Percentiles rank a stretch among this genome's conserved stretches.
Conservation (phyloP, 148 eudicot species). For the Heliamphora exappendiculata region DNA sequence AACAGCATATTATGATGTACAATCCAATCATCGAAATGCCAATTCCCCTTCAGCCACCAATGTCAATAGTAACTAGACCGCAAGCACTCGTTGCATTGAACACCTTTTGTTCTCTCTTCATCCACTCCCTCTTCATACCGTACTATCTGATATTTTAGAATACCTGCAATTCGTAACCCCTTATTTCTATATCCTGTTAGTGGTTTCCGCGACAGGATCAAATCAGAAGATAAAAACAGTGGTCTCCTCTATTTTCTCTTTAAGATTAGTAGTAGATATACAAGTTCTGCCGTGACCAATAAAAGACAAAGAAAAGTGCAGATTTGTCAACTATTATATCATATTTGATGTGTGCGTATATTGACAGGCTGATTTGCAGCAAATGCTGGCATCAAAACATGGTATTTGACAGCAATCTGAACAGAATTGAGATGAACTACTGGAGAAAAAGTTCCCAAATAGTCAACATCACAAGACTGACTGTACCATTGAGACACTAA, state of each 20-base stretch:
- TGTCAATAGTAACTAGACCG: not conserved
- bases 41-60: not conserved
- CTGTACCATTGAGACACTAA: too few species aligned
- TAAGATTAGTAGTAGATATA: too few species aligned
- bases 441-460: too few species aligned
- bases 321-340: not conserved
- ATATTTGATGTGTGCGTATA: not conserved
- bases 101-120: not conserved
- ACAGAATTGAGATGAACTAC: too few species aligned
- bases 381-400: too few species aligned
- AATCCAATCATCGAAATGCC: not conserved
- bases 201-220: not conserved
- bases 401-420: too few species aligned
- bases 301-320: too few species aligned
- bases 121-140: not conserved
- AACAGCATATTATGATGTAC: not conserved
- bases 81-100: too few species aligned
- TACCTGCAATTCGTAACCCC: too few species aligned
- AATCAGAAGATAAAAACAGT: not conserved
- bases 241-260: not conserved
- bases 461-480: too few species aligned
- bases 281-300: too few species aligned
- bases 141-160: not conserved
- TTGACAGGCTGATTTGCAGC: too few species aligned
- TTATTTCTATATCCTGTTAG: not conserved